Evolutionary conservation across 495 filamentous ascomycete genomes (phyloP), one percentile per base, ranked within the genome.

Genomic region (Clohesyomyces aquaticus): DNA sequence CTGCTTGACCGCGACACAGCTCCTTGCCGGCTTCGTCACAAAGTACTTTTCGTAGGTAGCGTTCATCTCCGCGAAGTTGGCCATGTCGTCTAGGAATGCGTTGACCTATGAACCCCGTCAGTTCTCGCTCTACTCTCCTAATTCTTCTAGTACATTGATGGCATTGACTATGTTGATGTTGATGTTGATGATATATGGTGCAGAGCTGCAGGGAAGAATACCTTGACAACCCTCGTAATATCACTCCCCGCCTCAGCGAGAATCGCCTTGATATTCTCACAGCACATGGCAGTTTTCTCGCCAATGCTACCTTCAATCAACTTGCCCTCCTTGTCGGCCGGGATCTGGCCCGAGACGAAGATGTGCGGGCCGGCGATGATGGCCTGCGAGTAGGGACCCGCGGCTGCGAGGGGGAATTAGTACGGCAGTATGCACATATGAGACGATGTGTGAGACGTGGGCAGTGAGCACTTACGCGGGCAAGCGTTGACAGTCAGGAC

Each of bases 281-380:
- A 87, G 82, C 88, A 93, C 49, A 81, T 80, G 52, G 81, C 80
- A 38, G 91, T 92, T 79, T 90, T 87, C 63, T 89, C 82, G 55
- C 83, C 85, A 70, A 96, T 93, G 69, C 78, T 86, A 42, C 90
- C 91, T 66, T 86, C 74, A 59, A 94, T 77, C 16, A 96, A 82
- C 68, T 87, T 87, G 65, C 90, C 91, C 54, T 83, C 67, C 66
- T 84, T 77, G 73, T 91, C 88, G 64, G 88, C 88, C 65, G 91
- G 93, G 68, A 97, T 92, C 76, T 94, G 91, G 72, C 93, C 93
- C 4, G 93, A 97, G 78, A 92, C 87, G 82, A 90, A 98, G 80
- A 97, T 88, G 68, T 87, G 81, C 50, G 83, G 83, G 58, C 90
- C 86, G 57, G 91, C 91, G 67, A 85, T 86, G 79, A 96, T 88